These are phyloP conservation scores for Dendrobium huoshanense DNA, from an alignment of 106 monocot genomes.

Conservation along the genomic window DNA sequence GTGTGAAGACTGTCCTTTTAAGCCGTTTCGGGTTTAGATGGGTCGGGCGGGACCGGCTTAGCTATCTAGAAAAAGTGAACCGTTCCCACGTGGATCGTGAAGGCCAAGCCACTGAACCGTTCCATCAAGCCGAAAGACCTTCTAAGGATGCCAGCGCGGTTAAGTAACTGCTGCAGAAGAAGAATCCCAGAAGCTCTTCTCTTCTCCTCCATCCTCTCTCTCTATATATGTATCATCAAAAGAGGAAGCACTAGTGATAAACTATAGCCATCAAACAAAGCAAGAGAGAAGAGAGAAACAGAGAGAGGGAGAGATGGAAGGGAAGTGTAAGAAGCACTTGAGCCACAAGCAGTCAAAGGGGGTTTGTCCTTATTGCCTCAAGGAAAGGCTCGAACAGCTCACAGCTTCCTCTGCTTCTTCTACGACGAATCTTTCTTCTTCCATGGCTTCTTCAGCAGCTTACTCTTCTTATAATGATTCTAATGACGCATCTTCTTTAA, in stretches of 20 bases:
- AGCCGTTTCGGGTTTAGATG: too few relatives aligned
- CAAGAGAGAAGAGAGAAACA: neutral
- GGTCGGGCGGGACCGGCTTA: too few relatives aligned
- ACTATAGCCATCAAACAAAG: neutral
- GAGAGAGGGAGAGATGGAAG: constrained; percentile 19
- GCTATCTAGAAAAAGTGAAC: too few relatives aligned
- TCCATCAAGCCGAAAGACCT: too few relatives aligned
- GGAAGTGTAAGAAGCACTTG: constrained; percentile 39
- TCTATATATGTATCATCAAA: too few relatives aligned
- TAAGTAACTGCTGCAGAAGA: neutral
- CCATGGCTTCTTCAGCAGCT: constrained; percentile 1
- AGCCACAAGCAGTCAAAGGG: constrained; percentile 44
- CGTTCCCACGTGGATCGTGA: too few relatives aligned
- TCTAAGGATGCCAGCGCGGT: neutral
- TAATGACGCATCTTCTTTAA: constrained; percentile 1
- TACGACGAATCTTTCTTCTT: constrained; percentile 12
- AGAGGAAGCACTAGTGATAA: too few relatives aligned
- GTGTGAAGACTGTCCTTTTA: too few relatives aligned
- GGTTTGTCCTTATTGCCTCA: constrained; percentile 52
- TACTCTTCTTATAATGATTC: neutral
- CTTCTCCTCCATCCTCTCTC: neutral
- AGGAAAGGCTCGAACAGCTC: constrained; percentile 32
- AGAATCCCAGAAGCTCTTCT: neutral
- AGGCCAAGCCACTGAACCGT: too few relatives aligned
- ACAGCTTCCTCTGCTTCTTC: constrained; percentile 37